phyloP scores from a whole-genome alignment of 202 grass and related monocot genomes.

The Alloteropsis angusta region DNA sequence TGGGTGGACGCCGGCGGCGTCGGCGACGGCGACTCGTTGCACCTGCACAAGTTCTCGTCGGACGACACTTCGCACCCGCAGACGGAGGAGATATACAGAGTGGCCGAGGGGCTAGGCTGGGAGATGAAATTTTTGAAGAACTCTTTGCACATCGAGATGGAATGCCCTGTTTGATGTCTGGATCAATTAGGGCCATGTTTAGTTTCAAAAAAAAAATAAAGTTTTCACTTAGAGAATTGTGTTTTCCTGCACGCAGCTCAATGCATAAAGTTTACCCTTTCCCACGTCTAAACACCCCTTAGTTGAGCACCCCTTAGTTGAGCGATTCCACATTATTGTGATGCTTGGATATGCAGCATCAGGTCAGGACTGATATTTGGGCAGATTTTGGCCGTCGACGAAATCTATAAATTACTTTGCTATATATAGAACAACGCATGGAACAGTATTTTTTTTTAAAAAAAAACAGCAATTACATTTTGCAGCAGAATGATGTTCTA shows the following conservation, averaged over 20 bases:
- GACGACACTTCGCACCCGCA: slow-evolving; percentile 55
- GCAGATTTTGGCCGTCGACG: neutral
- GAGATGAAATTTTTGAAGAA: slow-evolving; percentile 52
- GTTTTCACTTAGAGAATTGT: no score
- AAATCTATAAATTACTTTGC: neutral
- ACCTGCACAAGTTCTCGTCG: slow-evolving; percentile 72
- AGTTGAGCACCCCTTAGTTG: no score
- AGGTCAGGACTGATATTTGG: no score
- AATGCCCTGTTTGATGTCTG: neutral
- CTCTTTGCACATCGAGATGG: slow-evolving; percentile 27
- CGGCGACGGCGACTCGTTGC: neutral
- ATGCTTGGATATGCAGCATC: neutral
- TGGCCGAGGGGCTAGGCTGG: slow-evolving; percentile 44
- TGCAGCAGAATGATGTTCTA: neutral
- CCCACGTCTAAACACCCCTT: no score
- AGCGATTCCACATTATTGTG: neutral
- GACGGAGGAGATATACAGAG: slow-evolving; percentile 51
- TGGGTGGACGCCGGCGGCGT: slow-evolving; percentile 64
- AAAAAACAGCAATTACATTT: neutral
- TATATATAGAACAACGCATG: neutral
- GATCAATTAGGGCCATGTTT: no score
- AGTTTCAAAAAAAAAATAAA: no score
- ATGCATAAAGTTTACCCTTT: no score
- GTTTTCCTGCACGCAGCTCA: no score
- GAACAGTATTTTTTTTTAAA: neutral